Conservation (phyloP, 2,329 filamentous ascomycete genomes). For the Penicillium hesseltinei region DNA sequence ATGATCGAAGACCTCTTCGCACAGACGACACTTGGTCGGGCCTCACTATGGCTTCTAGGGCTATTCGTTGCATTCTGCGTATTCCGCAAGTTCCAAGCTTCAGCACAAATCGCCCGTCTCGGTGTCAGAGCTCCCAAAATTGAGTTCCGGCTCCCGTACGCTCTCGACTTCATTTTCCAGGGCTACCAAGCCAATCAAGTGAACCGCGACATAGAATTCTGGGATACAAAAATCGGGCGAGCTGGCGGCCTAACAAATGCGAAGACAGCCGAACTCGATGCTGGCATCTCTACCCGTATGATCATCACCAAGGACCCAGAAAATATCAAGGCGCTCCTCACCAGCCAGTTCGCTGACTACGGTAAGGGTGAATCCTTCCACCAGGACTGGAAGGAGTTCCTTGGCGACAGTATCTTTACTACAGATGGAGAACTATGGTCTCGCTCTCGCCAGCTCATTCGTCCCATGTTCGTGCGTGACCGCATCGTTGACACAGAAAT, state of each 20-base stretch:
- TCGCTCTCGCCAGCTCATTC: conserved; percentile 74
- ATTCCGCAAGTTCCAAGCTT: conserved; percentile 30
- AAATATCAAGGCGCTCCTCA: conserved; percentile 88
- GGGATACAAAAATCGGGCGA: conserved; percentile 53
- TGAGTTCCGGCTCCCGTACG: conserved; percentile 37
- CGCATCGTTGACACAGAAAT: conserved; percentile 78
- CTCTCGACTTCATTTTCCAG: conserved; percentile 63
- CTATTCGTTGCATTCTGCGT: conserved; percentile 41
- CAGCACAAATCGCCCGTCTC: conserved; percentile 31
- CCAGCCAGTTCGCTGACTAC: conserved; percentile 80
- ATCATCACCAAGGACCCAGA: conserved; percentile 79
- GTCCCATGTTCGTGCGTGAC: conserved; percentile 84
- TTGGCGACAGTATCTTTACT: conserved; percentile 81
- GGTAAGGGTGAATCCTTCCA: conserved; percentile 77
- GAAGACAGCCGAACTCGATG: conserved; percentile 32
- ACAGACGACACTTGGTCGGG: conserved; percentile 45
- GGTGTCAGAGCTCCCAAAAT: conserved; percentile 38
- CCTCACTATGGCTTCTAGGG: conserved; percentile 40
- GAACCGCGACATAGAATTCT: conserved; percentile 62
- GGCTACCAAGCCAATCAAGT: conserved; percentile 53
- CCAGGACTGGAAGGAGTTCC: conserved; percentile 70
- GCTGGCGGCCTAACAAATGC: conserved; percentile 24
- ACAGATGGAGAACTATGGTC: conserved; percentile 82
- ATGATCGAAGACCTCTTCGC: conserved; percentile 51
- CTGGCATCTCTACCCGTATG: conserved; percentile 48